phyloP scores from a whole-genome alignment of 164 flowering plant species.

The Tetracentron sinense region DNA sequence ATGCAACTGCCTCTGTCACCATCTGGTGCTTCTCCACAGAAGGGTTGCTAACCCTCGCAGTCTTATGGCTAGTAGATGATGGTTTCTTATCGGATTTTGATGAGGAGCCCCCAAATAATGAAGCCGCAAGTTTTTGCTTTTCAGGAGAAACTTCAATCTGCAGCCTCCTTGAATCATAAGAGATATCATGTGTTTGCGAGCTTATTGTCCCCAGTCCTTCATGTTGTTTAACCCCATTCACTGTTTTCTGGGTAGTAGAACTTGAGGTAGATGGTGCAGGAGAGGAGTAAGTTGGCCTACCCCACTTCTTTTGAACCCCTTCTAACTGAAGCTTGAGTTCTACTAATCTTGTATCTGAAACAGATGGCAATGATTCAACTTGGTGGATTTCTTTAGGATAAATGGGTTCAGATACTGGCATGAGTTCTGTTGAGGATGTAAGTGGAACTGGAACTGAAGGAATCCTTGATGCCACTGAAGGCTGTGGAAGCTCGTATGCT shows the following conservation, averaged over 20 bases:
- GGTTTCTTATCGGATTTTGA: conserved; percentile 56
- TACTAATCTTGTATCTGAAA: conserved; percentile 37
- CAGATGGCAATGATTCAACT: conserved; percentile 27
- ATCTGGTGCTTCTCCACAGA: conserved; percentile 31
- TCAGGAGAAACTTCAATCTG: conserved; percentile 66
- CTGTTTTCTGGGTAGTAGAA: conserved; percentile 38
- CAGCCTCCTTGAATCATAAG: conserved; percentile 48
- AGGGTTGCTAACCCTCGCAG: conserved; percentile 31
- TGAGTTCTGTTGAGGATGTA: conserved; percentile 55
- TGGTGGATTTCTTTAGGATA: conserved; percentile 44
- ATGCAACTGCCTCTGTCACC: conserved; percentile 17
- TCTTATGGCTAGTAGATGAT: conserved; percentile 46
- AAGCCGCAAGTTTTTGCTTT: conserved; percentile 93
- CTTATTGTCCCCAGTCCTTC: conserved; percentile 28
- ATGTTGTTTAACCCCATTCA: conserved; percentile 45
- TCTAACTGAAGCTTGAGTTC: conserved; percentile 80
- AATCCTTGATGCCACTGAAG: conserved; percentile 36
- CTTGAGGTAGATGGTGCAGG: conserved; percentile 46
- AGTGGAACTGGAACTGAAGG: conserved; percentile 29
- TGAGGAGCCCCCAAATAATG: conserved; percentile 75
- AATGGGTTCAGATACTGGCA: conserved; percentile 55
- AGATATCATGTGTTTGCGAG: conserved; percentile 38
- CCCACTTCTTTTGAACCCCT: conserved; percentile 98
- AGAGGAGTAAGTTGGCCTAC: conserved; percentile 63
- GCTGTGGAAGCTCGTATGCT: conserved; percentile 92